Percentiles rank a stretch among this genome's conserved stretches.
Conservation (phyloP, 2,329 filamentous ascomycete species). For the Hortaea werneckii region DNA sequence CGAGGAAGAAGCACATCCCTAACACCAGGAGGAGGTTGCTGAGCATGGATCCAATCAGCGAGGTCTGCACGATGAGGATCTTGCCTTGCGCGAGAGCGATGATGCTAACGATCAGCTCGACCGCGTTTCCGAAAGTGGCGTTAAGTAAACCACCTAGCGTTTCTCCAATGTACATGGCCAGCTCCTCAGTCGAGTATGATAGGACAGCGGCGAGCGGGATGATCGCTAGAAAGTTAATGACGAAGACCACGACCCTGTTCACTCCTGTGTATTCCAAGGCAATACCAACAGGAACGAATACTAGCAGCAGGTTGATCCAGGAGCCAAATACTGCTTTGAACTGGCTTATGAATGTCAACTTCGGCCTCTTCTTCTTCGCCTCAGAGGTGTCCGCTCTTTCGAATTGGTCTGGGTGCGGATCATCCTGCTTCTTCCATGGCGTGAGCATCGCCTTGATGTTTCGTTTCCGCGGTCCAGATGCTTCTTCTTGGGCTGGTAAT, state of each 20-base stretch:
- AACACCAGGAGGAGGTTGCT: constrained; percentile 83
- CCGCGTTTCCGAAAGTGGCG: constrained; percentile 67
- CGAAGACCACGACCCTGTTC: constrained; percentile 53
- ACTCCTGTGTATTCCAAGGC: constrained; percentile 56
- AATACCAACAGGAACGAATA: constrained; percentile 69
- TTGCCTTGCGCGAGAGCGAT: constrained; percentile 67
- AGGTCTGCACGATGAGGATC: constrained; percentile 82
- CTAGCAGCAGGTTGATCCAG: constrained; percentile 74
- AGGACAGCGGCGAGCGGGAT: constrained; percentile 81
- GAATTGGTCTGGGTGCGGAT: constrained; percentile 8
- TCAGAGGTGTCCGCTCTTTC: constrained; percentile 13
- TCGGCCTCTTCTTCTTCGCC: constrained; percentile 18
- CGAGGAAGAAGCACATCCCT: constrained; percentile 88
- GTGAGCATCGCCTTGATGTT: constrained; percentile 16
- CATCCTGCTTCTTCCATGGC: constrained; percentile 12
- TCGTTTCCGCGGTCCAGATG: constrained; percentile 6
- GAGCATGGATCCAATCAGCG: constrained; percentile 80
- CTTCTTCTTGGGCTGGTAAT: constrained; percentile 1
- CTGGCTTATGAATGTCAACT: constrained; percentile 36
- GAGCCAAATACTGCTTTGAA: constrained; percentile 67
- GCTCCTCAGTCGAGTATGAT: constrained; percentile 81
- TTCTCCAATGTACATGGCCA: constrained; percentile 67
- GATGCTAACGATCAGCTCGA: constrained; percentile 52
- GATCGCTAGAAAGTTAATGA: constrained; percentile 89
- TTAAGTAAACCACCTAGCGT: constrained; percentile 82